Percentiles rank a stretch among this genome's conserved stretches.
These are phyloP conservation scores for Apiospora marii DNA, from an alignment of 2,329 filamentous ascomycete genomes.

Conservation along the genomic window DNA sequence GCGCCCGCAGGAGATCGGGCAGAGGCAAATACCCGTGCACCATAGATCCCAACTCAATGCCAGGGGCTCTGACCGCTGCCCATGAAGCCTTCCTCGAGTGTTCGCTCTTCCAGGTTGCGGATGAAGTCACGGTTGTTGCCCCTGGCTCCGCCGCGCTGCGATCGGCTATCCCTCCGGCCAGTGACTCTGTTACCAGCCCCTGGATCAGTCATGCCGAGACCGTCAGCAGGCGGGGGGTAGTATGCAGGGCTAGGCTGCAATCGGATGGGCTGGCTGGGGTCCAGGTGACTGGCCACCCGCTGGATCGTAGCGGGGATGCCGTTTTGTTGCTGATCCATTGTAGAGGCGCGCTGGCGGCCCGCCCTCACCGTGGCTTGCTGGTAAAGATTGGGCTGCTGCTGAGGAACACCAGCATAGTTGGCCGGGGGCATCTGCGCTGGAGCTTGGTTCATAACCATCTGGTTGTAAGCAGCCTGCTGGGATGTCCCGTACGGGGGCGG, in stretches of 20 bases:
- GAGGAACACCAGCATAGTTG: conserved; percentile 66
- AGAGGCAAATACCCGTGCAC: neutral
- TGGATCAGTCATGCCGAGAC: conserved; percentile 71
- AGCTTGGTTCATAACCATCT: conserved; percentile 75
- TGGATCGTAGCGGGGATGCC: conserved; percentile 94
- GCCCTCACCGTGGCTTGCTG: conserved; percentile 81
- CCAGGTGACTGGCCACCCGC: conserved; percentile 92
- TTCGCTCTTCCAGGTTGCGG: conserved; percentile 91
- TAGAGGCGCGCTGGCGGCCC: conserved; percentile 88
- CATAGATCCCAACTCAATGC: conserved; percentile 62
- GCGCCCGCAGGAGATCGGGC: neutral
- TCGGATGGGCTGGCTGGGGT: conserved; percentile 92
- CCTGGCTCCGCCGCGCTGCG: conserved; percentile 62
- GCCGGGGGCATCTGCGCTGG: conserved; percentile 70
- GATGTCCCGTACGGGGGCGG: conserved; percentile 79
- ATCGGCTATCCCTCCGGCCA: conserved; percentile 78
- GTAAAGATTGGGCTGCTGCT: conserved; percentile 62
- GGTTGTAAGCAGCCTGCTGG: conserved; percentile 74
- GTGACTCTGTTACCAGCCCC: conserved; percentile 59
- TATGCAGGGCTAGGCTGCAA: conserved; percentile 96
- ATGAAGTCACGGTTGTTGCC: conserved; percentile 86
- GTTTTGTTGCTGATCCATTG: conserved; percentile 93
- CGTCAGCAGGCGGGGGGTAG: conserved; percentile 90
- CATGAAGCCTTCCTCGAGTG: conserved; percentile 91
- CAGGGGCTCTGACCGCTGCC: conserved; percentile 66